Base-by-base conservation (phyloP, 768 basidiomycete species). In the Russula sp. region DNA sequence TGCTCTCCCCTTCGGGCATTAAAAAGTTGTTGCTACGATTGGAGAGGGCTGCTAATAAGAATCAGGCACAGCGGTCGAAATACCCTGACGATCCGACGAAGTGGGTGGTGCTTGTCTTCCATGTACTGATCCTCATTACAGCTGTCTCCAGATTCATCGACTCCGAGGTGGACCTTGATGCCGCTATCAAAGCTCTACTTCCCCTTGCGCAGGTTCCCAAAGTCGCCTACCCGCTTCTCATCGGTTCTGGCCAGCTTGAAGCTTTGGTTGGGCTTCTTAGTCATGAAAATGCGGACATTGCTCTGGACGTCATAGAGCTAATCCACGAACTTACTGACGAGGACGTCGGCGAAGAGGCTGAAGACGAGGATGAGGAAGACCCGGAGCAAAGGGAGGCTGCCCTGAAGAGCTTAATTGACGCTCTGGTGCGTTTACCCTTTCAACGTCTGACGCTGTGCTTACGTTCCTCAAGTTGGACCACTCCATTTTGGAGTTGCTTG, bases 251-350 rank as follows among this genome's bases (percentile, higher is more conserved):
- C 39, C 78, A 86, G 18, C 76, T 94, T 16, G 71, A 79, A 37
- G 77, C 86, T 32, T 80, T 98, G 53, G 82, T 91, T 61, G 94
- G 90, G 35, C 82, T 99, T 53, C 84, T 99, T 60, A 91, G 86
- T 61, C 95, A 99, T 72, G 97, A 99, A 74, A 99, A 99, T 72
- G 82, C 88, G 52, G 97, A 99, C 75, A 98, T 99, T 64, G 90
- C 91, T n/a, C 90, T 98, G 59, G 94, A 97, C 68, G 89, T 93
- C 37, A 86, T 98, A 40, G 91, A 95, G 71, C 82, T 96, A 20
- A 79, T 99, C 6, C 88, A 94, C 69, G 97, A 99, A 74, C 80
- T 98, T 64, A 96, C 94, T 1, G 97, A 99, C 68, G 97, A 98
- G 74, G 96, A 98, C 69, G 91, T 92, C 2, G 90, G 89, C 5